phyloP scores from a whole-genome alignment of 306 rosid genomes.

The Lupinus albus region DNA sequence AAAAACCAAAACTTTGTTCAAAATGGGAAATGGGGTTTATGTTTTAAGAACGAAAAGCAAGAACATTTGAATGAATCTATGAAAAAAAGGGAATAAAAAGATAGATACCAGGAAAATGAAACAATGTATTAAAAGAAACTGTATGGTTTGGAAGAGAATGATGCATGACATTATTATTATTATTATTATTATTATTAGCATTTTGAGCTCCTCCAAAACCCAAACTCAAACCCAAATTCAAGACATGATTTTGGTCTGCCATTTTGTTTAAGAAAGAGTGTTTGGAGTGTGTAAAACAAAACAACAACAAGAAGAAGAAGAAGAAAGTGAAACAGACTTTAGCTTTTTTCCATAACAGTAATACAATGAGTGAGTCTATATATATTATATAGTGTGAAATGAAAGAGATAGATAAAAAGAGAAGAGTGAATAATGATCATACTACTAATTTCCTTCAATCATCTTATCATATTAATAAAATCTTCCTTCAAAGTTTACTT shows the following conservation, averaged over 20 bases:
- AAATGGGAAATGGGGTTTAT: neutral
- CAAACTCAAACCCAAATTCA: constrained; percentile 60
- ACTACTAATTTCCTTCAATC: no score
- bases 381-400: no score
- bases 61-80: neutral
- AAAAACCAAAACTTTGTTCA: no score
- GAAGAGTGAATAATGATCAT: constrained; percentile 14
- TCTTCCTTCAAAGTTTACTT: no score
- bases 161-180: constrained; percentile 52
- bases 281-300: constrained; percentile 1
- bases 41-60: neutral
- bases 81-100: neutral
- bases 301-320: neutral
- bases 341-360: constrained; percentile 57
- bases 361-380: no score
- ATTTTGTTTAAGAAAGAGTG: constrained; percentile 31
- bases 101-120: constrained; percentile 58
- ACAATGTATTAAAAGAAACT: constrained; percentile 50
- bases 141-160: constrained; percentile 46
- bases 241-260: constrained; percentile 57
- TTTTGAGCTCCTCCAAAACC: constrained; percentile 54
- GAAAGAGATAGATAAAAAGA: constrained; percentile 36
- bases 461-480: constrained; percentile 48
- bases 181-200: neutral
- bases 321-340: constrained; percentile 38